A percentile compares a stretch with the other conserved stretches of the same genome.
phyloP scores from a whole-genome alignment of 371 early-diverging fungal species.

The Syncephalastrum contaminatum region DNA sequence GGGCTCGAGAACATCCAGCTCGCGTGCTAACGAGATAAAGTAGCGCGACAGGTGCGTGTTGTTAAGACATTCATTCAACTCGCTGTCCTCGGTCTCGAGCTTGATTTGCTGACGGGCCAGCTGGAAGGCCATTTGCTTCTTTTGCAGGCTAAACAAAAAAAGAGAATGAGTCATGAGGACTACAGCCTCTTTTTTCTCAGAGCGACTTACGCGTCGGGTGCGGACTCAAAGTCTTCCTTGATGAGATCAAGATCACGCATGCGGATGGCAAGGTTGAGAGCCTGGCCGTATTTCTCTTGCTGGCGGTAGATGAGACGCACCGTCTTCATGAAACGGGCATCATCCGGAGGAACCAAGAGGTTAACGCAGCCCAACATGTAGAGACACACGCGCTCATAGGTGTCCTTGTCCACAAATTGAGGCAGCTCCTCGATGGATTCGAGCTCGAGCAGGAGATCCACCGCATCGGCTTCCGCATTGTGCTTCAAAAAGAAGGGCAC shows the following conservation, averaged over 20 bases:
- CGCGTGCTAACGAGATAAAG: constrained; percentile 86
- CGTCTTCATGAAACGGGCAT: constrained; percentile 78
- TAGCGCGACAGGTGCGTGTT: constrained; percentile 84
- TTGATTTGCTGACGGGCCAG: constrained; percentile 89
- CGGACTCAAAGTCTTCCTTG: constrained; percentile 85
- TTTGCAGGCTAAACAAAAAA: constrained; percentile 47
- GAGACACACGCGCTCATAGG: constrained; percentile 91
- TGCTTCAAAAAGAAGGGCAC: constrained; percentile 94
- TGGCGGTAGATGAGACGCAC: constrained; percentile 90
- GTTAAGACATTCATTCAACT: constrained; percentile 82
- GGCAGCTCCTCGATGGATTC: constrained; percentile 79
- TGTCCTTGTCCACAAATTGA: constrained; percentile 85
- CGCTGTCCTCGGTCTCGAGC: constrained; percentile 80
- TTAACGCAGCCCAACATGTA: constrained; percentile 95
- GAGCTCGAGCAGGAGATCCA: constrained; percentile 90
- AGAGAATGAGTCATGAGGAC: background rate
- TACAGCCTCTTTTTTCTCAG: background rate
- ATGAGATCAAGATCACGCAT: constrained; percentile 82
- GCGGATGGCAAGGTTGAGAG: constrained; percentile 83
- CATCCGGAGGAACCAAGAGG: constrained; percentile 89
- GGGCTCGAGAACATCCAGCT: constrained; percentile 93
- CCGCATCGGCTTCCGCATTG: constrained; percentile 98
- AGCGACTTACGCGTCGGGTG: constrained; percentile 72
- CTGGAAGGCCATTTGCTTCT: constrained; percentile 95
- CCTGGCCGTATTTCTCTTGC: constrained; percentile 77